Conservation (phyloP, 2,329 filamentous ascomycete species). For the Monosporascus sp. region DNA sequence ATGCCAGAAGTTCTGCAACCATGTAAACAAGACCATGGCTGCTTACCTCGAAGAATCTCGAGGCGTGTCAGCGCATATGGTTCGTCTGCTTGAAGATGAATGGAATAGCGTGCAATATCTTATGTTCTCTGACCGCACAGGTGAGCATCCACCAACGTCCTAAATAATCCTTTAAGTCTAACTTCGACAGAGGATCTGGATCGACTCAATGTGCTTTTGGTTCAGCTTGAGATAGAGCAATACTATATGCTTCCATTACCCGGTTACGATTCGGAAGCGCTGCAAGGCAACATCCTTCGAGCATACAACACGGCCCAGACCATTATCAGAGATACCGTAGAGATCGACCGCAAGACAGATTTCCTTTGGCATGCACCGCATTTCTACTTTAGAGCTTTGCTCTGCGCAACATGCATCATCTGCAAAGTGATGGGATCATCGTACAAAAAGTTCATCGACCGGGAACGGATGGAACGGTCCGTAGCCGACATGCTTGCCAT, state of each 20-base stretch:
- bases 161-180: not conserved
- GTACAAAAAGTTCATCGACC: constrained; percentile 27
- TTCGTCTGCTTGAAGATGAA: constrained; percentile 46
- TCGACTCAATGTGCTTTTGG: constrained; percentile 42
- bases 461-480: constrained; percentile 14
- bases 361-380: constrained; percentile 42
- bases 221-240: constrained; percentile 46
- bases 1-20: constrained; percentile 45
- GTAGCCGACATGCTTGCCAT: constrained; percentile 29
- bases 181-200: constrained; percentile 34
- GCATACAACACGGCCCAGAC: constrained; percentile 43
- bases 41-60: constrained; percentile 41
- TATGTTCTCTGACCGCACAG: constrained; percentile 40
- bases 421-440: constrained; percentile 41
- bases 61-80: constrained; percentile 40
- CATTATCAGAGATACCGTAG: constrained; percentile 36
- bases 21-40: constrained; percentile 41
- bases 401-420: constrained; percentile 41
- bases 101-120: constrained; percentile 42
- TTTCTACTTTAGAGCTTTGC: constrained; percentile 41
- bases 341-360: constrained; percentile 33
- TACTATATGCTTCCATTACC: constrained; percentile 46
- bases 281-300: constrained; percentile 40
- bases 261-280: constrained; percentile 29
- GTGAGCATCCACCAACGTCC: constrained; percentile 22